Evolutionary conservation across 2,329 filamentous ascomycete genomes (phyloP), one percentile per base, ranked within the genome.

Genomic region (Dothistroma pini): DNA sequence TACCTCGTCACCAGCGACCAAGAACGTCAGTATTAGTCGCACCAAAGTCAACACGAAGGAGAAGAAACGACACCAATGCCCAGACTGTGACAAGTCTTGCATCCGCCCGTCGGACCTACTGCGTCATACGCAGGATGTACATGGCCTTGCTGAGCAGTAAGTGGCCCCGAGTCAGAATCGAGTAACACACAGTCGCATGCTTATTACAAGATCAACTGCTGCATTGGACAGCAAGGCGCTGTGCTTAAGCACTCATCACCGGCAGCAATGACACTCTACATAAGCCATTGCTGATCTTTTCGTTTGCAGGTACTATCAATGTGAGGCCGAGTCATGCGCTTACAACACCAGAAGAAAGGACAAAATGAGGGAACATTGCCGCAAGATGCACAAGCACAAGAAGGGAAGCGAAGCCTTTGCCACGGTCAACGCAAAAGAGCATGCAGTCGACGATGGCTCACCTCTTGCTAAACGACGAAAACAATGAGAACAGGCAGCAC

Each of bases 291-390:
- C 41, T 44, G 41, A 44, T n/a, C 16, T 6, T 9, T 2, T 2
- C n/a, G 41, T 19, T 19, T 1, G 16, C 41, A 44, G 41, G 9
- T 44, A 32, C 34, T 60, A 56, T 34, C 25, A 56, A 14, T 60
- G 58, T 21, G 35, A 53, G 34, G 50, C 34, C n/a, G 16, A 5
- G 11, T 32, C 47, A n/a, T 60, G 58, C 34, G 7, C 31, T 19
- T 32, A 56, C 38, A 44, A 41, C 34, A 60, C 58, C 6, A 60
- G 58, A 47, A 54, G 58, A 21, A 56, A 56, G 16, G 58, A 60
- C 32, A 60, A 60, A 47, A 60, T 60, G 58, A 60, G 52, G 53
- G 58, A 60, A 35, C 58, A 60, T n/a, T 60, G 58, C 47, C 58
- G 31, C 31, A 60, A 50, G 53, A 51, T 56, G 58, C 58, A 60